phyloP scores from a whole-genome alignment of 257 asterid species.

The Solanum chilense region DNA sequence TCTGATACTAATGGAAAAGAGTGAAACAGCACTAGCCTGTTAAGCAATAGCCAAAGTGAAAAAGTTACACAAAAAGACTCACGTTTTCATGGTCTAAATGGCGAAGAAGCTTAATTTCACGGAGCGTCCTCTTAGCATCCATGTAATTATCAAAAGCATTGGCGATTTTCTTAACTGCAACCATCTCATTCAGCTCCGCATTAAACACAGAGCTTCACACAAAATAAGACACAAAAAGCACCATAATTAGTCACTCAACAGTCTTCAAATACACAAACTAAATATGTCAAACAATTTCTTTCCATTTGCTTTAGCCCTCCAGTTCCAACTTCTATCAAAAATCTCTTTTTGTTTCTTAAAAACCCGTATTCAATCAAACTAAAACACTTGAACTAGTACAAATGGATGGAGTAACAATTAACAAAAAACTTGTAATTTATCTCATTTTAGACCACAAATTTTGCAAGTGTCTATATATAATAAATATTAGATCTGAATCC shows the following conservation, averaged over 20 bases:
- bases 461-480: too few relatives aligned
- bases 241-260: not conserved
- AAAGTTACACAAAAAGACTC: not conserved
- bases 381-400: not conserved
- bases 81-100: conserved; percentile 96
- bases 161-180: conserved; percentile 91
- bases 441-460: not conserved
- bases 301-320: not conserved
- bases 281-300: not conserved
- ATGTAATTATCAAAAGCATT: conserved; percentile 84
- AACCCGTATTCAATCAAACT: not conserved
- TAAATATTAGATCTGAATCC: not conserved
- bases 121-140: conserved; percentile 92
- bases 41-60: not conserved
- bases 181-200: conserved; percentile 85
- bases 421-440: not conserved
- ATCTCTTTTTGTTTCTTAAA: not conserved
- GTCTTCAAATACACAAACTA: not conserved
- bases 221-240: not conserved
- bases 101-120: conserved; percentile 96
- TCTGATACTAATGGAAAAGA: not conserved
- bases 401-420: not conserved
- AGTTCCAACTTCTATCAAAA: not conserved
- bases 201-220: conserved; percentile 69
- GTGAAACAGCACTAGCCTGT: not conserved